Conservation (phyloP, 1,284 basidiomycete genomes). For the Trichosporon sp. region DNA sequence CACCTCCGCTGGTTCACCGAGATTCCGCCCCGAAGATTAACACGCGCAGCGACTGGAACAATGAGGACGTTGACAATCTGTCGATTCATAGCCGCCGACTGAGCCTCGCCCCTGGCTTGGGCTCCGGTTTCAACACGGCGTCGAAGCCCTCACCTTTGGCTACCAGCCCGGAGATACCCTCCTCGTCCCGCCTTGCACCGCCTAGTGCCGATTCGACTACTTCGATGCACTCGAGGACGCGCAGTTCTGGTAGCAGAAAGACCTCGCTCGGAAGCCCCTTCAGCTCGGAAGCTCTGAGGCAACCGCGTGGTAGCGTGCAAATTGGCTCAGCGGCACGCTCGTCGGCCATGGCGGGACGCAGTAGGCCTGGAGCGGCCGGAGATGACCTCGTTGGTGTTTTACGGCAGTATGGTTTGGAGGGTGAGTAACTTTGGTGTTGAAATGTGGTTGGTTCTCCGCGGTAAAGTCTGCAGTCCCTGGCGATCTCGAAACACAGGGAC, state of each 20-base stretch:
- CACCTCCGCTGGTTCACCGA: slow-evolving; percentile 5
- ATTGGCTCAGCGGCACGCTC: slow-evolving; percentile 20
- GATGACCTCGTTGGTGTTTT: slow-evolving; percentile 53
- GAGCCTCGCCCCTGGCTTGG: slow-evolving; percentile 47
- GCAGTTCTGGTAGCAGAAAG: neutral
- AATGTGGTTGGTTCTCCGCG: neutral
- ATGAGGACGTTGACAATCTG: slow-evolving; percentile 22
- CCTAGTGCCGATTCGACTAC: slow-evolving; percentile 1
- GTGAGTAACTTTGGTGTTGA: slow-evolving; percentile 42
- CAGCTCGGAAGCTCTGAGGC: slow-evolving; percentile 7
- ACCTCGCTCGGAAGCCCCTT: neutral
- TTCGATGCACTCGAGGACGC: neutral
- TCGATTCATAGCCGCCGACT: slow-evolving; percentile 40
- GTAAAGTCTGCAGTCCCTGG: neutral
- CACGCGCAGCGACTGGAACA: slow-evolving; percentile 21
- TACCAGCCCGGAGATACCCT: slow-evolving; percentile 12
- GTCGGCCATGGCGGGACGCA: slow-evolving; percentile 26
- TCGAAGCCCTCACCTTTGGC: neutral
- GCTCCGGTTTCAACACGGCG: slow-evolving; percentile 34
- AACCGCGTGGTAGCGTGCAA: slow-evolving; percentile 6
- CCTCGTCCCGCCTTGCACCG: slow-evolving; percentile 13
- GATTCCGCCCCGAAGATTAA: neutral
- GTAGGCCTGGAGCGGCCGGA: slow-evolving; percentile 50
- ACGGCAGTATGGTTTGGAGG: slow-evolving; percentile 50
- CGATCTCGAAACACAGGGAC: neutral